Percentiles rank a stretch among this genome's conserved stretches.
Evolutionary conservation across 352 stramenopile species (phyloP).

Genomic region (Pythium rishiriense): DNA sequence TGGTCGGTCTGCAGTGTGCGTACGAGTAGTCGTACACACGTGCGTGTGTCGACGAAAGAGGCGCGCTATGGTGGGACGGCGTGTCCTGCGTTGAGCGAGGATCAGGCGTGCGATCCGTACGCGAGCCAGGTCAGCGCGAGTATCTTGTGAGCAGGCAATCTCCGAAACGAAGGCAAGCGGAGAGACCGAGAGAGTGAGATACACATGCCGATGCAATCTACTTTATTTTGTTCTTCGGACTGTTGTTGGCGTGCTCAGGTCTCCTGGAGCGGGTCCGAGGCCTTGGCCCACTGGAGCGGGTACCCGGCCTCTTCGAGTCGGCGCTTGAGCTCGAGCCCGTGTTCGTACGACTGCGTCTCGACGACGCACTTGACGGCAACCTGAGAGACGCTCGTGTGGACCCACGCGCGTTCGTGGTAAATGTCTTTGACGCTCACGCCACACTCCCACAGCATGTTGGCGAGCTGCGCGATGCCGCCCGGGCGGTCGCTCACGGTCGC

Average conservation of each 20-base stretch:
- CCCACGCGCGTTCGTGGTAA: conserved; percentile 96
- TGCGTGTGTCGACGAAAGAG: conserved; percentile 37
- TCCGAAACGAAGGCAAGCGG: conserved; percentile 1
- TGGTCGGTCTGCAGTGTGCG: conserved; percentile 54
- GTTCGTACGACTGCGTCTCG: conserved; percentile 93
- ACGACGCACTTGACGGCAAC: conserved; percentile 96
- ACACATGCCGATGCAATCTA: background rate
- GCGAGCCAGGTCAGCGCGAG: background rate
- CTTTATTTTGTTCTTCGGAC: background rate
- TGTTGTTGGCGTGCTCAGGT: conserved; percentile 5
- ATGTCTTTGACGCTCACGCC: conserved; percentile 96
- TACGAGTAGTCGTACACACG: conserved; percentile 32
- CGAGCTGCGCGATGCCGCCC: conserved; percentile 92
- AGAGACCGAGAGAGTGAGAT: background rate
- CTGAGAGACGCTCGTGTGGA: conserved; percentile 94
- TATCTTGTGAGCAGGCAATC: background rate
- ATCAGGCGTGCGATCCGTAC: conserved; percentile 27
- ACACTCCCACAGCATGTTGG: conserved; percentile 87
- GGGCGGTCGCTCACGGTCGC: conserved; percentile 96
- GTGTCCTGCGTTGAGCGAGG: conserved; percentile 28
- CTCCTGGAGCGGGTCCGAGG: conserved; percentile 29
- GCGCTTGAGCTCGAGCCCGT: conserved; percentile 88
- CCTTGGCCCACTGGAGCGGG: conserved; percentile 77
- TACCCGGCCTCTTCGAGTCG: conserved; percentile 86
- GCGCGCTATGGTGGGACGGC: conserved; percentile 32